These are phyloP conservation scores for Harrya chromipes DNA, from an alignment of 768 basidiomycete genomes.

Conservation along the genomic window DNA sequence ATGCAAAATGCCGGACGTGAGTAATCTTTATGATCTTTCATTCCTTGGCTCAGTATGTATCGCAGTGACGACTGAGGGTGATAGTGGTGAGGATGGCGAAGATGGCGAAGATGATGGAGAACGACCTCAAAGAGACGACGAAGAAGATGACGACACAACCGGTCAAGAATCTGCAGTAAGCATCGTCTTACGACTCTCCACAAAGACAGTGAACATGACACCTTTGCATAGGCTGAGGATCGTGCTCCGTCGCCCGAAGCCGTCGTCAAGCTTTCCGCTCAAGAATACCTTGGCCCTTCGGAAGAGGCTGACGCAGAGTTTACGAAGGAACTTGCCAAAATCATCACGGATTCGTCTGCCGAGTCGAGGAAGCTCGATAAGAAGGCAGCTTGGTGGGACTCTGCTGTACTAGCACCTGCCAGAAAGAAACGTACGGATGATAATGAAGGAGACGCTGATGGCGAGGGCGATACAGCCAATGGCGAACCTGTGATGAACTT, in stretches of 20 bases:
- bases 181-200: conserved; percentile 1
- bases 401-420: conserved; percentile 68
- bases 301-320: conserved; percentile 93
- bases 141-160: conserved; percentile 57
- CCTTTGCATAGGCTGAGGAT: conserved; percentile 44
- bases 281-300: conserved; percentile 76
- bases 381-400: conserved; percentile 89
- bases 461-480: conserved; percentile 32
- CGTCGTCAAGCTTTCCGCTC: conserved; percentile 64
- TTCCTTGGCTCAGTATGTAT: conserved; percentile 15
- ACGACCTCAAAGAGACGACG: conserved; percentile 49
- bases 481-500: conserved; percentile 73
- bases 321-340: conserved; percentile 91
- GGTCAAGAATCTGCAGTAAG: conserved; percentile 55
- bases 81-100: conserved; percentile 56
- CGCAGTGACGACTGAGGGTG: conserved; percentile 35
- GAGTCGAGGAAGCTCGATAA: conserved; percentile 87
- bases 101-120: conserved; percentile 45
- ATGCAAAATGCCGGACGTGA: conserved; percentile 58
- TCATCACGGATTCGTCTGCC: conserved; percentile 83
- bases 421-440: conserved; percentile 68
- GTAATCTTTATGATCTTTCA: conserved; percentile 15
- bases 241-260: conserved; percentile 83
- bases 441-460: conserved; percentile 48
- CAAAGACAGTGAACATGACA: neutral